Evolutionary conservation across 495 filamentous ascomycete genomes (phyloP).

Genomic region (Apodospora peruviana): DNA sequence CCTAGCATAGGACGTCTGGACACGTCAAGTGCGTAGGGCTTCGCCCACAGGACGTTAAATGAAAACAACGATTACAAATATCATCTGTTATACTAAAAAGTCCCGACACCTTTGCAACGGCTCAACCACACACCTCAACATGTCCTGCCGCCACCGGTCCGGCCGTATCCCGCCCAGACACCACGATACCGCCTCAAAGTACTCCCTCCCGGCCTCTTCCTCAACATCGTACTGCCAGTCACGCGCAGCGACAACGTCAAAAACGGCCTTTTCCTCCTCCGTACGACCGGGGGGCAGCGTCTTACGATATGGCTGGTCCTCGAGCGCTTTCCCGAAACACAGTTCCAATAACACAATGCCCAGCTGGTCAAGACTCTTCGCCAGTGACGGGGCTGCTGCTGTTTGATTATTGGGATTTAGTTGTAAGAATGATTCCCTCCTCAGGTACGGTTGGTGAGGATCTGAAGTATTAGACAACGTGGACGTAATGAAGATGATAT

Average conservation of each 20-base stretch:
- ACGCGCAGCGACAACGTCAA: neutral
- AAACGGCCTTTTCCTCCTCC: neutral
- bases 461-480: neutral
- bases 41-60: too few species aligned
- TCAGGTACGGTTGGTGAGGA: neutral
- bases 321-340: slow-evolving; percentile 28
- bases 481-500: slow-evolving; percentile 8
- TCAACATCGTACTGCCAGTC: slow-evolving; percentile 11
- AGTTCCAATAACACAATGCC: slow-evolving; percentile 34
- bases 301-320: slow-evolving; percentile 11
- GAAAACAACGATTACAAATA: too few species aligned
- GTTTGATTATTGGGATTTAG: neutral
- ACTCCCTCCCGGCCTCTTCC: slow-evolving; percentile 31
- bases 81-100: too few species aligned
- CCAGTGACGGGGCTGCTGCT: neutral
- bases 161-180: slow-evolving; percentile 21
- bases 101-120: too few species aligned
- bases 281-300: neutral
- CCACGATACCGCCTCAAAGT: slow-evolving; percentile 29
- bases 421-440: neutral
- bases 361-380: neutral
- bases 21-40: too few species aligned
- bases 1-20: too few species aligned
- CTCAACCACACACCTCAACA: slow-evolving; percentile 2
- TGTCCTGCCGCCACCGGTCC: slow-evolving; percentile 3